phyloP scores from a whole-genome alignment of 2,329 filamentous ascomycete genomes.

The Fusarium denticulatum region DNA sequence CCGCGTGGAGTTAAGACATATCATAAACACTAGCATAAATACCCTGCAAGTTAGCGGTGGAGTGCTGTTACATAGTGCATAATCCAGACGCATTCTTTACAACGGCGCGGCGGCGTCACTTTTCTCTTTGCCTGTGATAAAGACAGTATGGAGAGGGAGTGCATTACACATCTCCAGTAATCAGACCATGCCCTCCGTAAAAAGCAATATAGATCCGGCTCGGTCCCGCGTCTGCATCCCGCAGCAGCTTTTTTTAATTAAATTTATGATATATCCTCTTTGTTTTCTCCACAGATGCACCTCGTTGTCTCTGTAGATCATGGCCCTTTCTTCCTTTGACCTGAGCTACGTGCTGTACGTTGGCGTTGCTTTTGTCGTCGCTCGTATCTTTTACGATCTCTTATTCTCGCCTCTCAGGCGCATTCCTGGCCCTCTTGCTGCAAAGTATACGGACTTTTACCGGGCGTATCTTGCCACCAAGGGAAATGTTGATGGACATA shows the following conservation, averaged over 20 bases:
- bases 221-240: neutral
- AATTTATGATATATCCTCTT: conserved; percentile 11
- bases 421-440: conserved; percentile 13
- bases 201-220: conserved; percentile 18
- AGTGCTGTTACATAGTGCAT: conserved; percentile 2
- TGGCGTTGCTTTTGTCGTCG: conserved; percentile 2
- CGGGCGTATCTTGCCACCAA: conserved; percentile 16
- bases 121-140: neutral
- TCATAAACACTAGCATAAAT: conserved; percentile 1
- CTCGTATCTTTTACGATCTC: conserved; percentile 19
- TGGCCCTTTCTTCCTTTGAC: conserved; percentile 5
- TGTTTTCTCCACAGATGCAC: neutral
- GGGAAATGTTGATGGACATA: conserved; percentile 20
- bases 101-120: neutral
- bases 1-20: neutral
- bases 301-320: conserved; percentile 10
- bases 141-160: neutral
- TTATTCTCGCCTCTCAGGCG: conserved; percentile 25
- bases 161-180: neutral
- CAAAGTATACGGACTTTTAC: conserved; percentile 31
- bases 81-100: neutral
- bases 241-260: neutral
- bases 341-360: conserved; percentile 6
- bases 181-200: neutral
- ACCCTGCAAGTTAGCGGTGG: neutral